Conservation (phyloP, 2,329 filamentous ascomycete species). For the Dryadomyces sulphureus region DNA sequence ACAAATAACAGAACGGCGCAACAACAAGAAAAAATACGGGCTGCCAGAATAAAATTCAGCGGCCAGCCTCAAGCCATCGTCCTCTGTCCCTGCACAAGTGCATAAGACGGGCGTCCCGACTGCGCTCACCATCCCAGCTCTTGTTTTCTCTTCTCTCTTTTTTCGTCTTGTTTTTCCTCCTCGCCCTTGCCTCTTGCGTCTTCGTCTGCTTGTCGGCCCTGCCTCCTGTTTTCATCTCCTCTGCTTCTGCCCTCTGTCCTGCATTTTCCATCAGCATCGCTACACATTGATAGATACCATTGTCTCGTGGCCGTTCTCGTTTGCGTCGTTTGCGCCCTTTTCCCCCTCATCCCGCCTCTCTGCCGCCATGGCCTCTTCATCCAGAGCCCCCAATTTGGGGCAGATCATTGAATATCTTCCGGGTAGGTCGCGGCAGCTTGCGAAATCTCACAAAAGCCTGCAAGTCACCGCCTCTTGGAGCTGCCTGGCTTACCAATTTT, state of each 20-base stretch:
- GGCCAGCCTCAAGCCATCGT: not conserved
- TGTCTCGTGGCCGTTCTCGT: not conserved
- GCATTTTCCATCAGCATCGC: not conserved
- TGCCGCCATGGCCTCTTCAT: slow-evolving; percentile 30
- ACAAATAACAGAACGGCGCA: not conserved
- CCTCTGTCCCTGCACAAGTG: not conserved
- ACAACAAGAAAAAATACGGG: not conserved
- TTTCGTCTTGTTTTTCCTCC: not conserved
- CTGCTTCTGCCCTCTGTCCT: not conserved
- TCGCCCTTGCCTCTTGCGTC: not conserved
- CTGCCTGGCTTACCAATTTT: not conserved
- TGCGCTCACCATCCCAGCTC: not conserved
- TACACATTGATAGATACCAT: no score
- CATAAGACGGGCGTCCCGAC: not conserved
- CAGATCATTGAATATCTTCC: slow-evolving; percentile 95
- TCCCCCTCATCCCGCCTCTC: not conserved
- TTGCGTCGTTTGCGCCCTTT: not conserved
- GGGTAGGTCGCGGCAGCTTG: slow-evolving; percentile 42
- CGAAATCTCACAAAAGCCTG: no score
- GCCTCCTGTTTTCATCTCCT: not conserved
- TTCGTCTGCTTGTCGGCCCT: not conserved
- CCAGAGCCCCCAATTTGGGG: slow-evolving; percentile 48
- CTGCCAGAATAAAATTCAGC: not conserved
- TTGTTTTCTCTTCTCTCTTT: not conserved
- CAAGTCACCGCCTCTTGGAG: not conserved